Conservation (phyloP, 2,329 filamentous ascomycete species). For the Trichoderma aggressivum region DNA sequence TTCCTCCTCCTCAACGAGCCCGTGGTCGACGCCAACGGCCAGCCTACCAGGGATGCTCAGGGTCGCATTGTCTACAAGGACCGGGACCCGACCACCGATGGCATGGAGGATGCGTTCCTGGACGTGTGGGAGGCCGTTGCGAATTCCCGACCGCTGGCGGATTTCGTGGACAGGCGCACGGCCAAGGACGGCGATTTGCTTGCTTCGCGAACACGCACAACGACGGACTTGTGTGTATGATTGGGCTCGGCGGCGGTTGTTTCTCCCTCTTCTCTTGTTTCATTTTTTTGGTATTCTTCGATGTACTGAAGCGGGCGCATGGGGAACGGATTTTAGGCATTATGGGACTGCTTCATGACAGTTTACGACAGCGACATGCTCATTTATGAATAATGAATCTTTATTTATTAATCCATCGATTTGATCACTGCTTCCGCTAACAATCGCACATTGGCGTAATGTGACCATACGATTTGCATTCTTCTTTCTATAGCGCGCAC, state of each 20-base stretch:
- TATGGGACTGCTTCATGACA: not conserved
- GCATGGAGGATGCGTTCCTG: constrained; percentile 27
- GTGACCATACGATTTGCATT: not conserved
- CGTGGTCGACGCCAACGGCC: constrained; percentile 16
- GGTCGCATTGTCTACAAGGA: constrained; percentile 18
- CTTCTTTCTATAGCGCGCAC: constrained; percentile 1
- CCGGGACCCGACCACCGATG: constrained; percentile 18
- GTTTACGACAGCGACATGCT: not conserved
- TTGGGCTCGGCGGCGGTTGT: not conserved
- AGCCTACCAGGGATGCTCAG: not conserved
- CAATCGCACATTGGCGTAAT: too few relatives aligned
- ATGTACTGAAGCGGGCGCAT: not conserved
- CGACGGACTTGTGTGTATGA: constrained; percentile 13
- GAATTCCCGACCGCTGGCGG: constrained; percentile 24
- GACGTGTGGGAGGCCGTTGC: constrained; percentile 26
- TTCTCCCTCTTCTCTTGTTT: not conserved
- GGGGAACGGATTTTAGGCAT: not conserved
- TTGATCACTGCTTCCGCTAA: not conserved
- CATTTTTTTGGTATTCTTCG: not conserved
- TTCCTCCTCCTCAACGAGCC: constrained; percentile 22
- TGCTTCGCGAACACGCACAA: constrained; percentile 17
- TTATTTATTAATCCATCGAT: not conserved
- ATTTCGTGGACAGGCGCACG: constrained; percentile 11
- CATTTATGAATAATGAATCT: not conserved
- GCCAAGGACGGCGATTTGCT: constrained; percentile 17